phyloP scores from a whole-genome alignment of 2,329 filamentous ascomycete genomes.

The Fusarium clavum region DNA sequence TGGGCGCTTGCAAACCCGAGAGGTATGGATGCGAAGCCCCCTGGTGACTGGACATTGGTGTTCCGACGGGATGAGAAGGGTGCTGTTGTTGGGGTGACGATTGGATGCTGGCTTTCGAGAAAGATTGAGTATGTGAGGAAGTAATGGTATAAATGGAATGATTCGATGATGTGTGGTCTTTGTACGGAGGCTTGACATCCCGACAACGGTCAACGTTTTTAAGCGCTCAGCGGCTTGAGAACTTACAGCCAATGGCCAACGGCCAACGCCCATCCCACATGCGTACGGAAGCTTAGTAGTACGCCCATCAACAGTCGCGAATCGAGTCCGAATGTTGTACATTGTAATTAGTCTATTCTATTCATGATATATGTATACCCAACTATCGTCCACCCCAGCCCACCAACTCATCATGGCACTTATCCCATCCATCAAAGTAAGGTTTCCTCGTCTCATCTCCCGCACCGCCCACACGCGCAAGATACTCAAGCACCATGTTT shows the following conservation, averaged over 20 bases:
- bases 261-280: not conserved
- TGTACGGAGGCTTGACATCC: not conserved
- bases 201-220: too few species aligned
- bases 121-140: conserved; percentile 25
- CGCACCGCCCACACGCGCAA: conserved; percentile 21
- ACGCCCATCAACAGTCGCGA: too few species aligned
- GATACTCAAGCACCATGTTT: conserved; percentile 39
- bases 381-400: conserved; percentile 34
- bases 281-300: not conserved
- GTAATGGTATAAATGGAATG: not conserved
- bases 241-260: accelerated
- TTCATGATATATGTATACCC: not conserved
- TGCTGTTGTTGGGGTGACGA: conserved; percentile 1
- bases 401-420: conserved; percentile 28
- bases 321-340: not conserved
- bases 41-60: conserved; percentile 33
- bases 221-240: not conserved
- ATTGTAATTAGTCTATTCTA: conserved; percentile 13
- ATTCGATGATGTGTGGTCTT: not conserved
- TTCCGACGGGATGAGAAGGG: conserved; percentile 6
- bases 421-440: conserved; percentile 36
- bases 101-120: conserved; percentile 30
- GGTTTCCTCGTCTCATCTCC: conserved; percentile 27
- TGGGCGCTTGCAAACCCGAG: conserved; percentile 28
- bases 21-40: conserved; percentile 36